These are phyloP conservation scores for Ustilago esculenta DNA, from an alignment of 1,284 basidiomycete species.

Conservation along the genomic window DNA sequence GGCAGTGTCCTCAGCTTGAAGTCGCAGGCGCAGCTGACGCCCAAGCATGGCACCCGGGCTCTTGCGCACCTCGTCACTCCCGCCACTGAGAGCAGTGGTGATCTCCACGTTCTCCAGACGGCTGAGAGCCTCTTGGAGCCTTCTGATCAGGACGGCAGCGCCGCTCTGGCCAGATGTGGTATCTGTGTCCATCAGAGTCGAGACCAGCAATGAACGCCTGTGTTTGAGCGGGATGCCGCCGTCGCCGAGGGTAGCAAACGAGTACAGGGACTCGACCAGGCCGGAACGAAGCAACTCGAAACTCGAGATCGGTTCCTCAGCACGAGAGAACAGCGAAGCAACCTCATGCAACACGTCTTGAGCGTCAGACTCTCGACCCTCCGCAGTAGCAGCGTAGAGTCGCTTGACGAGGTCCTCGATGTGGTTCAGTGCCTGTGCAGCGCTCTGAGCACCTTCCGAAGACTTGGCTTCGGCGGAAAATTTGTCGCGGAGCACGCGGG, in stretches of 20 bases:
- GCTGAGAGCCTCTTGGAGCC: conserved; percentile 63
- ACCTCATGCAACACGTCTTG: conserved; percentile 75
- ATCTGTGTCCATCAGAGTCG: conserved; percentile 42
- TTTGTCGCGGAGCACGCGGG: conserved; percentile 54
- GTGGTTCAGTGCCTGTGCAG: conserved; percentile 54
- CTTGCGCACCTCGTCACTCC: conserved; percentile 48
- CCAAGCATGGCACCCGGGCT: conserved; percentile 54
- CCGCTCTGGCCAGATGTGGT: conserved; percentile 23
- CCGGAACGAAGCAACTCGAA: conserved; percentile 95
- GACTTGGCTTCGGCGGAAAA: conserved; percentile 46
- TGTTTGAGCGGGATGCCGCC: conserved; percentile 29
- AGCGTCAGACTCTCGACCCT: conserved; percentile 18
- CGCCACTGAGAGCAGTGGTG: conserved; percentile 48
- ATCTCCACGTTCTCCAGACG: conserved; percentile 61
- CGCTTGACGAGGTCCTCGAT: conserved; percentile 50
- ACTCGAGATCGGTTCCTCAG: conserved; percentile 80
- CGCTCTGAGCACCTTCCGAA: conserved; percentile 48
- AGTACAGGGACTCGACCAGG: conserved; percentile 84
- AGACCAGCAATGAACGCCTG: conserved; percentile 48
- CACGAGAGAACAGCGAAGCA: conserved; percentile 81
- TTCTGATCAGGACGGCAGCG: conserved; percentile 47
- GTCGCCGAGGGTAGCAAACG: conserved; percentile 76
- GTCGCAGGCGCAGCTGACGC: conserved; percentile 59
- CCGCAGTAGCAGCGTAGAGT: conserved; percentile 69
- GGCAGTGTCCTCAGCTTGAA: conserved; percentile 57